Evolutionary conservation across 2,329 filamentous ascomycete genomes (phyloP).

Genomic region (Diaporthe citrichinensis): DNA sequence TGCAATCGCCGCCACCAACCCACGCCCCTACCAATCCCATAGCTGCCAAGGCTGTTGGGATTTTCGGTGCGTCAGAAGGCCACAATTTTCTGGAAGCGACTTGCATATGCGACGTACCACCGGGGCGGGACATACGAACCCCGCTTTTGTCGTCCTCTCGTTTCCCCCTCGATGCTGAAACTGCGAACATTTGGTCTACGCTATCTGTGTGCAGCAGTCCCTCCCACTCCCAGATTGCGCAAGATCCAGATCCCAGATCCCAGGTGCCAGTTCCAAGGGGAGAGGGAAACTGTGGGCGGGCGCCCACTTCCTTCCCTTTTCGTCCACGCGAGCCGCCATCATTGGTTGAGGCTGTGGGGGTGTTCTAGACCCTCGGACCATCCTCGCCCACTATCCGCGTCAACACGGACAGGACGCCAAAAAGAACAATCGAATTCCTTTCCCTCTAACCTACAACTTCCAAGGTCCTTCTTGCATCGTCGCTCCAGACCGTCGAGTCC

Average conservation of each 20-base stretch:
- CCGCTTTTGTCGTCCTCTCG: slow-evolving; percentile 16
- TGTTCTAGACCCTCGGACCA: slow-evolving; percentile 29
- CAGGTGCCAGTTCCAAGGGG: neutral
- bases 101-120: slow-evolving; percentile 7
- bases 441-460: neutral
- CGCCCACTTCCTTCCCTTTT: slow-evolving; percentile 25
- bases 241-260: slow-evolving; percentile 1
- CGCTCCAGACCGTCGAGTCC: neutral
- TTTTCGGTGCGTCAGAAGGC: slow-evolving; percentile 16
- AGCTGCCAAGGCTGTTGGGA: slow-evolving; percentile 8
- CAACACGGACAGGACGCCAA: slow-evolving; percentile 17
- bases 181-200: neutral
- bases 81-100: slow-evolving; percentile 25
- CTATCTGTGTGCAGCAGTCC: neutral
- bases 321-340: neutral
- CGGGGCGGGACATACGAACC: neutral
- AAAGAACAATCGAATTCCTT: neutral
- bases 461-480: neutral
- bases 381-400: neutral
- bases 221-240: slow-evolving; percentile 25
- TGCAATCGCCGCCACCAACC: no score
- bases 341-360: slow-evolving; percentile 1
- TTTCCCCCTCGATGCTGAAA: slow-evolving; percentile 28
- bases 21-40: no score
- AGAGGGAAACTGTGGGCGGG: slow-evolving; percentile 3